Evolutionary conservation across 768 basidiomycete species (phyloP).

Genomic region (Suillus subaureus): DNA sequence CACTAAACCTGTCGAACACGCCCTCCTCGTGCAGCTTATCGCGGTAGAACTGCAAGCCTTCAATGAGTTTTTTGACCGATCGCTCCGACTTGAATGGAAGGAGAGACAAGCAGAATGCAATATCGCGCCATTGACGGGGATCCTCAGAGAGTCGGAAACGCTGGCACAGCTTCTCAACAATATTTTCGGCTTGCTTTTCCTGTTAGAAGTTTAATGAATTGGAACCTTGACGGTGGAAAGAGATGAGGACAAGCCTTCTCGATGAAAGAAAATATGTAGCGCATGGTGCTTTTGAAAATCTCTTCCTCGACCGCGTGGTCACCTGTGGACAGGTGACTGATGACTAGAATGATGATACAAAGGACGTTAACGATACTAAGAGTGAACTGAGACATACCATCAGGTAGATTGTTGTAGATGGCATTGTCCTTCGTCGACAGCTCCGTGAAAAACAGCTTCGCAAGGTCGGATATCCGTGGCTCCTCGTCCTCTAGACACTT

Average conservation of each 20-base stretch:
- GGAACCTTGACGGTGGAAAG: background rate
- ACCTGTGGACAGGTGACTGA: conserved; percentile 91
- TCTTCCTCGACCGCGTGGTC: conserved; percentile 92
- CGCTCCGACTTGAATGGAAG: conserved; percentile 97
- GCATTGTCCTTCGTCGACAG: conserved; percentile 97
- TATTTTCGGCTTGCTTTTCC: conserved; percentile 98
- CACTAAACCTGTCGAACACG: conserved; percentile 81
- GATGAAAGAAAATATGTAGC: conserved; percentile 94
- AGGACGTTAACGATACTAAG: background rate
- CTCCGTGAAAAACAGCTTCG: conserved; percentile 98
- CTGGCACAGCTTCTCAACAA: conserved; percentile 97
- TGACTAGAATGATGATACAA: conserved; percentile 53
- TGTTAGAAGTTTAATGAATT: conserved; percentile 32
- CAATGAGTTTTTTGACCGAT: conserved; percentile 94
- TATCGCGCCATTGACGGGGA: conserved; percentile 95
- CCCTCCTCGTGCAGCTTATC: conserved; percentile 91
- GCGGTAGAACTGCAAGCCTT: conserved; percentile 88
- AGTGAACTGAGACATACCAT: conserved; percentile 54
- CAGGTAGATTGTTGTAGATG: conserved; percentile 97
- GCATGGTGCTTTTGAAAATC: conserved; percentile 88
- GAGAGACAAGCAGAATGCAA: conserved; percentile 92
- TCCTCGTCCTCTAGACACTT: conserved; percentile 96
- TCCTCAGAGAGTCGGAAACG: conserved; percentile 89
- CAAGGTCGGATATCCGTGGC: conserved; percentile 83
- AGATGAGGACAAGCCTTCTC: conserved; percentile 69